Base-by-base conservation (phyloP, 257 asterid genomes). In the Solanum etuberosum region DNA sequence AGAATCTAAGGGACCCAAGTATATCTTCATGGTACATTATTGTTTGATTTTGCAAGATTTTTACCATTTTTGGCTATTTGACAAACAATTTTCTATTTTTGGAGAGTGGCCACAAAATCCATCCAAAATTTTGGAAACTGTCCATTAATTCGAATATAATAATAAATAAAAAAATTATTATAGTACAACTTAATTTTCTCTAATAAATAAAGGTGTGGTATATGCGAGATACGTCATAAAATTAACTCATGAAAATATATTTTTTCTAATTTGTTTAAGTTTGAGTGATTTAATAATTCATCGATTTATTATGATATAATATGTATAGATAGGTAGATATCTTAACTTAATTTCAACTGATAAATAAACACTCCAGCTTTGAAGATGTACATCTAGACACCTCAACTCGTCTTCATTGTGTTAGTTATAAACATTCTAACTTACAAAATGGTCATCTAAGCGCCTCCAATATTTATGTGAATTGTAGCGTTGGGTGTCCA, bases 1-100 rank as follows among this genome's bases (percentile, higher is more conserved):
- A 43, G 61, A 80, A 48, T 80, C 84, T 29, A 16, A 18, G 40
- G 85, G 68, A 48, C 43, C 85, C 67, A 46, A 80, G 42, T 16
- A 48, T 71, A 88, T 68, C 83, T 85, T 85, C 78, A 88, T 85
- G 6, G 54, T 48, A 51, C 90, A 21, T 54, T 27, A 48, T 16
- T 65, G 2, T 18, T 85, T 85, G 86, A 88, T 88, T 73, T 78
- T 77, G 54, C 90, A 54, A 67, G 84, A 85, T 88, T 61, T 80
- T 88, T 80, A 21, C 83, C 88, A 54, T 37, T 72, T 35, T 73
- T 63, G 68, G 32, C 86, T 72, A 12, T 27, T 80, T 80, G 85
- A 48, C 68, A 80, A 48, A 46, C 0, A 9, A 9, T 42, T 80
- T 80, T 80, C 85, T 80, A 11, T 18, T 80, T 80, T 29, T 15